These are phyloP conservation scores for Globisporangium apiculatum DNA, from an alignment of 352 stramenopile species.

Conservation along the genomic window DNA sequence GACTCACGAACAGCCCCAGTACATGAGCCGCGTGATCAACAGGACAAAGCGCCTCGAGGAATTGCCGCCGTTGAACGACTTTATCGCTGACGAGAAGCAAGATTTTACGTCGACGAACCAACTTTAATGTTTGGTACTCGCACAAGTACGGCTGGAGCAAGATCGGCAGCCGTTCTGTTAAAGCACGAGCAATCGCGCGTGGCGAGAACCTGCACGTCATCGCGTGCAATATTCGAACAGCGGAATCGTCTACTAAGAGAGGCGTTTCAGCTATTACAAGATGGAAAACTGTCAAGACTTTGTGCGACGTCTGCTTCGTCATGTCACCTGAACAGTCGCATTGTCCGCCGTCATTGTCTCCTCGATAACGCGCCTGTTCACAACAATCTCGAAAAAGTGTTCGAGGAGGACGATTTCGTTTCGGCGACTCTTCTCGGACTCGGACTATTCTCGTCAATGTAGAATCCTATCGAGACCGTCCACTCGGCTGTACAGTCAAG, in stretches of 20 bases:
- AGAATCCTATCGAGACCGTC: conserved; percentile 15
- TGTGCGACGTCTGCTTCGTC: background rate
- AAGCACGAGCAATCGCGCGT: too few relatives aligned
- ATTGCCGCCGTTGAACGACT: background rate
- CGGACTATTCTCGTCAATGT: conserved; percentile 9
- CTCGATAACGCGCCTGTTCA: conserved; percentile 15
- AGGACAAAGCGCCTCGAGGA: background rate
- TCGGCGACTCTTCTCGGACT: conserved; percentile 5
- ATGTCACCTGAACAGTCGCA: background rate
- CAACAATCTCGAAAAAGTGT: conserved; percentile 2
- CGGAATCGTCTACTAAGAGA: background rate
- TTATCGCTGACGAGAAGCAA: background rate
- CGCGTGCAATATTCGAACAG: background rate
- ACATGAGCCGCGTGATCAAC: background rate
- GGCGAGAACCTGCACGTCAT: background rate
- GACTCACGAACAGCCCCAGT: background rate
- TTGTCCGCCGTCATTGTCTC: background rate
- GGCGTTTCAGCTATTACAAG: background rate
- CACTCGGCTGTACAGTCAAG: conserved; percentile 8
- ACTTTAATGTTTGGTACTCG: background rate
- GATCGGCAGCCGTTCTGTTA: too few relatives aligned
- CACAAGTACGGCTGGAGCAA: background rate
- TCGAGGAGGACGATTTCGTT: conserved; percentile 11
- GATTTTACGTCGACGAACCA: background rate
- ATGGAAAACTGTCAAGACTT: background rate